Evolutionary conservation across 495 filamentous ascomycete genomes (phyloP).

Genomic region (Tuber umbilicatum): DNA sequence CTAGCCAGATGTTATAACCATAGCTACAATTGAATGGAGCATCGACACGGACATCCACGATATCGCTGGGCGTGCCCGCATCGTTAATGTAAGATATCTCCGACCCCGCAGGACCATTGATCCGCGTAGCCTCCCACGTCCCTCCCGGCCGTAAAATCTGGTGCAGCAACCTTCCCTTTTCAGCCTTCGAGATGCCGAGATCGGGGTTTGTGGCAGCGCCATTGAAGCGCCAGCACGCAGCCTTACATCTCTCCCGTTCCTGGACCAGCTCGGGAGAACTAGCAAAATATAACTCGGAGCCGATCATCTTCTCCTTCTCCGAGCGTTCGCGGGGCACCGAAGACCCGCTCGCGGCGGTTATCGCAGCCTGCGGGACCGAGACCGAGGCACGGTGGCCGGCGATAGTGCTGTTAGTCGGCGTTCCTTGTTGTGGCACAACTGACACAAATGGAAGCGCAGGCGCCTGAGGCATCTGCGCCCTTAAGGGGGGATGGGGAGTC

Average conservation of each 20-base stretch:
- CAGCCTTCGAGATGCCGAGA: slow-evolving; percentile 64
- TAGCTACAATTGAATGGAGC: slow-evolving; percentile 92
- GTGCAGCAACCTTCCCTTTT: slow-evolving; percentile 72
- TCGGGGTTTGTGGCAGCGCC: slow-evolving; percentile 69
- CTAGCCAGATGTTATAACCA: slow-evolving; percentile 87
- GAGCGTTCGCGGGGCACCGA: slow-evolving; percentile 49
- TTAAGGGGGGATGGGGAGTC: background rate
- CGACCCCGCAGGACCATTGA: slow-evolving; percentile 19
- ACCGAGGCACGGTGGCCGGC: slow-evolving; percentile 45
- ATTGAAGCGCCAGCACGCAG: slow-evolving; percentile 82
- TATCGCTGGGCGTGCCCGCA: slow-evolving; percentile 48
- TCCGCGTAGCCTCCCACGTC: slow-evolving; percentile 26
- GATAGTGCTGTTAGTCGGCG: slow-evolving; percentile 14
- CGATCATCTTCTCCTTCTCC: slow-evolving; percentile 92
- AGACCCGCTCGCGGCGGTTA: slow-evolving; percentile 52
- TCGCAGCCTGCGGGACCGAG: slow-evolving; percentile 52
- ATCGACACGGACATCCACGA: slow-evolving; percentile 71
- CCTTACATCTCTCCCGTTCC: slow-evolving; percentile 80
- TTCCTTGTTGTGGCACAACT: slow-evolving; percentile 12
- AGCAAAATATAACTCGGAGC: slow-evolving; percentile 70
- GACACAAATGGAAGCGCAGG: slow-evolving; percentile 23
- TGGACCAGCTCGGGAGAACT: slow-evolving; percentile 70
- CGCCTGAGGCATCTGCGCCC: slow-evolving; percentile 4
- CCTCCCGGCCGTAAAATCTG: slow-evolving; percentile 54
- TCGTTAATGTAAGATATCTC: slow-evolving; percentile 37